Base-by-base conservation (phyloP, 768 basidiomycete species). In the Termitomyces sp. region DNA sequence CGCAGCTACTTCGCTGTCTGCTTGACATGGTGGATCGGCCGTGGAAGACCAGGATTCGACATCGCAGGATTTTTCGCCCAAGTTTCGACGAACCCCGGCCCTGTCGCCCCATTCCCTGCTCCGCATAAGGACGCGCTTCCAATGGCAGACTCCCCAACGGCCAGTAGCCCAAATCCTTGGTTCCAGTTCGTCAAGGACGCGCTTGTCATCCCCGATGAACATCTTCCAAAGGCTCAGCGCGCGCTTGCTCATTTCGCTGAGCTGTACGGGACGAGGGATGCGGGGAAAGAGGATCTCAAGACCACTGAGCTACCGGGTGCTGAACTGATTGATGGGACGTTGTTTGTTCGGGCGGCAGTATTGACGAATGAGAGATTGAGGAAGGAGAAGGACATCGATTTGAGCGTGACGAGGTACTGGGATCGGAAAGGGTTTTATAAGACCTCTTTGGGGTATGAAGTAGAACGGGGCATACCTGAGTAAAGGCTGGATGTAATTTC, bases 171-270 rank as follows among this genome's bases (percentile, higher is more conserved):
- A 13, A 86, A 89, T 62, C 76, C 82, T 2, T 90, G 88, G 90
- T 75, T 82, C 13, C 74, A 81, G 18, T 71, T 90, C 60, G 68
- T 89, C 36, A 75, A 85, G 54, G 78, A 77, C 7, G 74, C 83
- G 2, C 69, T 88, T 45, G 77, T 79, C 2, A 81, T 88, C 65
- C 85, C 85, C 0, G 83, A 87, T 63, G 86, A 89, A 42, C 78
- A 80, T 60, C 61, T 79, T 16, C 68, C 75, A 1, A 81, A 79
- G 60, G 44, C 72, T 1, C 68, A 77, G 52, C 72, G 81, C 38
- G 65, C 79, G 0, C 68, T 82, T 2, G 73, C 76, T 12, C 73
- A 75, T 62, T 83, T 39, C 28, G 60, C 61, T 8, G 46, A 66
- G 18, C 9, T 71, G 16, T 71, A 68, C 55, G 68, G 77, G 73